Conservation (phyloP, 139 green algal genomes). For the Volvox reticuliferus region DNA sequence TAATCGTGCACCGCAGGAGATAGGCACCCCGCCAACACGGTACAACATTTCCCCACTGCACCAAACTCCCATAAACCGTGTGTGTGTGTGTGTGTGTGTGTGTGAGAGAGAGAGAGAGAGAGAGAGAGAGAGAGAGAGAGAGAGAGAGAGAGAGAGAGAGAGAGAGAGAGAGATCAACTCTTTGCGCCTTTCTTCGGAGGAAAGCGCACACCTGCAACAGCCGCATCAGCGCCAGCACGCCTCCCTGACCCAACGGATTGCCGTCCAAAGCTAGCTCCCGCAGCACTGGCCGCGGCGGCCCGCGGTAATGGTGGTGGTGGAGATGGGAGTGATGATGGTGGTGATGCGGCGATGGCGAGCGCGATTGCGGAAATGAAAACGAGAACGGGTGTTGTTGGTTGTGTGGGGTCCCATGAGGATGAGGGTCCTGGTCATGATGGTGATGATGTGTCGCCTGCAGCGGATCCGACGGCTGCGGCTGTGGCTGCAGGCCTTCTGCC, state of each 20-base stretch:
- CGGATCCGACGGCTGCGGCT: not conserved
- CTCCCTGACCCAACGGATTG: slow-evolving; percentile 42
- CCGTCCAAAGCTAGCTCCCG: slow-evolving; percentile 9
- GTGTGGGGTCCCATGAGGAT: too few species aligned
- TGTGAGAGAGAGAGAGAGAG: too few species aligned
- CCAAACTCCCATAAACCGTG: too few species aligned
- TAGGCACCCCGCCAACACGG: too few species aligned
- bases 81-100: too few species aligned
- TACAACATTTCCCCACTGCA: too few species aligned
- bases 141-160: too few species aligned
- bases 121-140: too few species aligned
- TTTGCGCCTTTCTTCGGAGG: too few species aligned
- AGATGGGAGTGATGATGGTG: not conserved
- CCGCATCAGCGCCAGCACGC: slow-evolving; percentile 3
- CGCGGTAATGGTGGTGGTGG: not conserved
- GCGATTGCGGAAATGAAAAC: not conserved
- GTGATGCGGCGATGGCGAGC: not conserved
- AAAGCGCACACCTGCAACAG: not conserved
- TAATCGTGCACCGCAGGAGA: too few species aligned
- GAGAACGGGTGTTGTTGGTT: not conserved
- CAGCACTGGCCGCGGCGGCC: slow-evolving; percentile 18
- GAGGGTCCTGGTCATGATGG: not conserved
- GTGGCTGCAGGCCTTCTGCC: slow-evolving; percentile 15
- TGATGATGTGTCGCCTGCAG: not conserved
- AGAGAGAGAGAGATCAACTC: too few species aligned